Conservation (phyloP, 441 rosid species). For the Bruguiera hainesii region DNA sequence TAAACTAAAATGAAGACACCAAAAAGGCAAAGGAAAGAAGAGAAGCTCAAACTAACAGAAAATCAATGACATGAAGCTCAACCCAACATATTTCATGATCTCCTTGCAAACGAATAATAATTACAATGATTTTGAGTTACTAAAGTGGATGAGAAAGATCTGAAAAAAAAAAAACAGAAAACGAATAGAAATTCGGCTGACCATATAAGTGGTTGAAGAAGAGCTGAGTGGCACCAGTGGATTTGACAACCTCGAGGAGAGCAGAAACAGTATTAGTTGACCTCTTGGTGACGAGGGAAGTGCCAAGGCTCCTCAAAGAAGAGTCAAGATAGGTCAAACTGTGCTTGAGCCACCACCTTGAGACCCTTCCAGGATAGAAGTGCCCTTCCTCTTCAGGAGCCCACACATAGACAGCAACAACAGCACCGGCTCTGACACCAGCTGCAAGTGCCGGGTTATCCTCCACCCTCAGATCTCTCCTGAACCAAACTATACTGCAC, state of each 20-base stretch:
- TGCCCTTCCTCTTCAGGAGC: constrained; percentile 96
- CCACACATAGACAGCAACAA: constrained; percentile 79
- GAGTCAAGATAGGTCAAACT: constrained; percentile 90
- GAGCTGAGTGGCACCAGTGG: constrained; percentile 91
- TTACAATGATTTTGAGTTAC: background rate
- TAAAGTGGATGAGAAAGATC: background rate
- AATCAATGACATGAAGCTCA: constrained; percentile 11
- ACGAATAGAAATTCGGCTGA: constrained; percentile 28
- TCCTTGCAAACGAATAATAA: constrained; percentile 14
- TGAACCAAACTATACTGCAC: constrained; percentile 95
- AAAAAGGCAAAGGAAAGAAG: no score
- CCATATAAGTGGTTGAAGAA: constrained; percentile 98
- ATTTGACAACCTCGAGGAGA: constrained; percentile 73
- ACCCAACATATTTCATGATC: background rate
- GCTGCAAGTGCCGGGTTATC: constrained; percentile 94
- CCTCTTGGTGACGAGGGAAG: constrained; percentile 76
- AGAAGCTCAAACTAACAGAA: no score
- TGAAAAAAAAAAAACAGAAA: background rate
- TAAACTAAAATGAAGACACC: no score
- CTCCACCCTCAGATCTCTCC: constrained; percentile 99
- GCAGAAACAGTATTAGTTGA: constrained; percentile 78
- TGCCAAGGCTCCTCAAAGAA: constrained; percentile 83
- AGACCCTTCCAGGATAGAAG: constrained; percentile 86
- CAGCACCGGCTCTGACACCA: constrained; percentile 89
- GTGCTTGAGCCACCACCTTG: constrained; percentile 98